Base-by-base conservation (phyloP, 805 yeast genomes). In the Phaffomyces thermotolerans region DNA sequence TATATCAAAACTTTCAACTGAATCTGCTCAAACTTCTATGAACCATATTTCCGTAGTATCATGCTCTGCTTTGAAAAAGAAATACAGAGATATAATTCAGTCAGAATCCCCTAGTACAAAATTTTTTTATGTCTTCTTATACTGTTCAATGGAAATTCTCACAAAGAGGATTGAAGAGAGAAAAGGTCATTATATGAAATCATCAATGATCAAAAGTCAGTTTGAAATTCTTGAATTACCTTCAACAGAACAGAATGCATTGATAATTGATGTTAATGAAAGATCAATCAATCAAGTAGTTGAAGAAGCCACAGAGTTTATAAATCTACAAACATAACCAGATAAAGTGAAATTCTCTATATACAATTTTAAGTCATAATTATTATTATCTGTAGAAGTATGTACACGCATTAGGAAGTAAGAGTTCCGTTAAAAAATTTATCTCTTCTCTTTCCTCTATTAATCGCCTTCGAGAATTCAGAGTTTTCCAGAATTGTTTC, bases 181-280 rank as follows among this genome's bases (percentile, higher is more conserved):
- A 52, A 60, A 75, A 52, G 77, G 78, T 39, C 99, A 93, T 59
- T 93, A 74, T 60, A 89, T 93, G 95, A 90, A 90, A 59, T 73
- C 81, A 5, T 75, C 78, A 47, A 87, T 90, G 96, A 78, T 89
- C 41, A 72, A 76, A 47, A 79, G 89, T 18, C 97, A 90, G 60
- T 81, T 80, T 51, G 78, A 70, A 13, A 80, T 78, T 43, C 73
- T 87, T 75, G 84, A 89, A 60, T 63, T 85, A 6, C 96, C 97
- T 0, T 36, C 53, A 13, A 65, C 56, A 3, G 66, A 64, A 42
- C 46, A 52, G 3, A 49, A 61, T 23, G 59, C 67, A 20, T 37
- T 49, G 8, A 52, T 61, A n/a, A 51, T 66, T 3, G 48, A 61
- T 18, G 64, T 66, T 17, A 60, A 59, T 36, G 52, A 49, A 18